Evolutionary conservation across 1,284 basidiomycete species (phyloP).

Genomic region (Ceratorhiza oryzae-sativae): DNA sequence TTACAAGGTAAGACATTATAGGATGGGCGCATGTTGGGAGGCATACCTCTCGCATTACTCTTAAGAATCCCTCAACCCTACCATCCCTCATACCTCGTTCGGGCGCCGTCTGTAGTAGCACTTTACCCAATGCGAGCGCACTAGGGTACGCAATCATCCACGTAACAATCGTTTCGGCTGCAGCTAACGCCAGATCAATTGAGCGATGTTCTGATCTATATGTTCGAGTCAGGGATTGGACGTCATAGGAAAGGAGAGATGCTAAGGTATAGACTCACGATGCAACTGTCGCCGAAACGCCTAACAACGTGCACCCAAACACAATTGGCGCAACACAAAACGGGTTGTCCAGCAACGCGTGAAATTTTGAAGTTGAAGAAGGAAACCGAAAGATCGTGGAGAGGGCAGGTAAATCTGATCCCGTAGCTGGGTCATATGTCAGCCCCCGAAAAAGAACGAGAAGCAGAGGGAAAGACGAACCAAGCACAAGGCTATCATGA

Average conservation of each 20-base stretch:
- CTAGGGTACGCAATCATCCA: slow-evolving; percentile 83
- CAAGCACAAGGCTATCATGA: slow-evolving; percentile 30
- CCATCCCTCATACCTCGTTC: slow-evolving; percentile 59
- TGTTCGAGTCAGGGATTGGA: slow-evolving; percentile 16
- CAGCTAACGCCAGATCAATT: slow-evolving; percentile 78
- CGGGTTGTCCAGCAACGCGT: slow-evolving; percentile 62
- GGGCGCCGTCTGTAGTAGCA: slow-evolving; percentile 88
- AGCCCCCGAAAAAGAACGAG: background rate
- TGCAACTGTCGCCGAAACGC: slow-evolving; percentile 53
- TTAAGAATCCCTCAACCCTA: slow-evolving; percentile 78
- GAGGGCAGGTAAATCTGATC: slow-evolving; percentile 62
- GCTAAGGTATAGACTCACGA: slow-evolving; percentile 55
- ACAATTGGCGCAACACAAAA: slow-evolving; percentile 59
- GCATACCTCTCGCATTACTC: slow-evolving; percentile 78
- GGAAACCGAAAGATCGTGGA: slow-evolving; percentile 56
- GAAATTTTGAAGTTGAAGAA: slow-evolving; percentile 51
- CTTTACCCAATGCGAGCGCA: slow-evolving; percentile 77
- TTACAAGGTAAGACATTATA: background rate
- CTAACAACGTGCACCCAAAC: slow-evolving; percentile 53
- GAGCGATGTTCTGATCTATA: slow-evolving; percentile 64
- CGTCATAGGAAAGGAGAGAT: too few relatives aligned
- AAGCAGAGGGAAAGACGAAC: background rate
- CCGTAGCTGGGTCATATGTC: slow-evolving; percentile 41
- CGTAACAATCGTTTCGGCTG: slow-evolving; percentile 74
- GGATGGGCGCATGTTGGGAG: too few relatives aligned